Evolutionary conservation across 805 yeast species (phyloP), one percentile per base, ranked within the genome.

Genomic region (Blastobotrys terrestris): DNA sequence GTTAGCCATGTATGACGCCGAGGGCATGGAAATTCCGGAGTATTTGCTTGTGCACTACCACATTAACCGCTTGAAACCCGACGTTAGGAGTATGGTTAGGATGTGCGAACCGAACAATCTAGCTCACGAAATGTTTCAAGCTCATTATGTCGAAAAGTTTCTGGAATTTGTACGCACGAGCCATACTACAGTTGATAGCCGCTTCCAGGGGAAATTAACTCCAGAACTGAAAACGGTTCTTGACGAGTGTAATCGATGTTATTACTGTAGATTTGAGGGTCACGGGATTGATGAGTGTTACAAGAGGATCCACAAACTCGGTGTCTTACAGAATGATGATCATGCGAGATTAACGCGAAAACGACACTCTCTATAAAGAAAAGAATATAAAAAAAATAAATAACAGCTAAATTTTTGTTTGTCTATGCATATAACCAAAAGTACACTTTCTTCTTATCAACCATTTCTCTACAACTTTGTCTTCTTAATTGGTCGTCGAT

Each of bases 401-500:
- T n/a, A n/a, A n/a, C n/a, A n/a, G n/a, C n/a, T n/a, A n/a, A n/a
- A n/a, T n/a, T n/a, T n/a, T n/a, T n/a, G n/a, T n/a, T n/a, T n/a
- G n/a, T n/a, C n/a, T n/a, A n/a, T n/a, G n/a, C n/a, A n/a, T n/a
- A n/a, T n/a, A n/a, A n/a, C n/a, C n/a, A n/a, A n/a, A n/a, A n/a
- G n/a, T n/a, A n/a, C n/a, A n/a, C n/a, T n/a, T n/a, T n/a, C n/a
- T n/a, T n/a, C n/a, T n/a, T n/a, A n/a, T n/a, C n/a, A n/a, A n/a
- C n/a, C n/a, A n/a, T n/a, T n/a, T n/a, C 35, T 43, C 21, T 44
- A 44, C 35, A 40, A 7, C 20, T 31, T 44, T 4, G 39, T 20
- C 18, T 21, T 16, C 49, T 22, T 40, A 4, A 31, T 48, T 6
- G 55, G 49, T 43, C 22, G 40, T 26, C 60, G 49, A 26, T 50